Evolutionary conservation across 805 yeast species (phyloP), one percentile per base, ranked within the genome.

Genomic region (Spathaspora sp.): DNA sequence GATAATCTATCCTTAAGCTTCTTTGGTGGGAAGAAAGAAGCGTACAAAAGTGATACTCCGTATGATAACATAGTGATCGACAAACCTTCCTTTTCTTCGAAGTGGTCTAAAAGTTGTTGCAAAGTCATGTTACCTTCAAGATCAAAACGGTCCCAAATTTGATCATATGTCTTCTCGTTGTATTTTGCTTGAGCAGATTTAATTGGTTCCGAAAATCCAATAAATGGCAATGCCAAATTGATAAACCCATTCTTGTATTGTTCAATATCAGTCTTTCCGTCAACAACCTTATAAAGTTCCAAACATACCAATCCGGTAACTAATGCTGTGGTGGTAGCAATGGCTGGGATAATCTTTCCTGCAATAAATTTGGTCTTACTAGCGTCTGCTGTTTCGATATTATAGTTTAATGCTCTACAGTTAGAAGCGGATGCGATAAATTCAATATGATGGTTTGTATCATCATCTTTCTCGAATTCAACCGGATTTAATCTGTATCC

Each of bases 391-490:
- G 90, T 75, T 64, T 90, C 96, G 59, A 93, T 91, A 42, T 83
- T 80, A 65, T 93, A 93, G 72, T 91, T 93, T 71, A 83, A 77
- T 28, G 99, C 99, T 68, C 99, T 86, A 70, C 96, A 83, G 68
- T 94, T 94, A 2, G 98, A 93, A 19, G 97, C 96, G 18, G 98
- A 96, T 16, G 93, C 77, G 60, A 94, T 94, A 69, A 94, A 94
- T 67, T 93, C 97, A 61, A 94, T 93, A 70, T 94, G 99, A 66
- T 90, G 96, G 68, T 94, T 94, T 8, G 94, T 70, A 67, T 94
- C 99, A 69, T 94, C 99, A 73, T 94, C 99, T 73, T 94, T 94
- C 73, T 94, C 99, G 67, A 94, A 94, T 59, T 92, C 98, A 46
- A 87, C 94, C n/a, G 97, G 92, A 31, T 66, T 76, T 60, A 94